Conservation (phyloP, 805 yeast genomes). For the Kluyveromyces wickerhamii region DNA sequence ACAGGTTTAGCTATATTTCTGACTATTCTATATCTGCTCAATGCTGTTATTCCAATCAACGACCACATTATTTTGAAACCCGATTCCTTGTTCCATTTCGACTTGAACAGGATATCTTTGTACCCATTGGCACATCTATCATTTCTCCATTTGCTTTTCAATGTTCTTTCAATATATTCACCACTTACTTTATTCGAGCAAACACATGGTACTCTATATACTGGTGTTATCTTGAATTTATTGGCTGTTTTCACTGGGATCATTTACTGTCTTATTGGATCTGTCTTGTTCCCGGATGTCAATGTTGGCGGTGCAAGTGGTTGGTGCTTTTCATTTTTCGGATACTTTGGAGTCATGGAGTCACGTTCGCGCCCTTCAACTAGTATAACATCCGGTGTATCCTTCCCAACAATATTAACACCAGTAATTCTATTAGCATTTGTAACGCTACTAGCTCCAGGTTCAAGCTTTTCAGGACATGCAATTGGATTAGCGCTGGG, state of each 20-base stretch:
- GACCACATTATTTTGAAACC: slow-evolving; percentile 47
- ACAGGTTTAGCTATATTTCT: slow-evolving; percentile 55
- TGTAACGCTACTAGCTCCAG: slow-evolving; percentile 48
- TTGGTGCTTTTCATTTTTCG: slow-evolving; percentile 60
- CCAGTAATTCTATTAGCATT: slow-evolving; percentile 50
- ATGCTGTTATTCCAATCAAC: slow-evolving; percentile 22
- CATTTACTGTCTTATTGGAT: slow-evolving; percentile 43
- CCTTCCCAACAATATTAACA: slow-evolving; percentile 49
- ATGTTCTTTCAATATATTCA: slow-evolving; percentile 47
- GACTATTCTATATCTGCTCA: slow-evolving; percentile 35
- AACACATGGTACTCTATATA: slow-evolving; percentile 73
- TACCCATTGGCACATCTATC: slow-evolving; percentile 67
- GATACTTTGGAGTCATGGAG: slow-evolving; percentile 49
- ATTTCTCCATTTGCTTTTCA: slow-evolving; percentile 52
- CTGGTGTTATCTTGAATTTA: slow-evolving; percentile 71
- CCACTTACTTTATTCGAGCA: slow-evolving; percentile 61
- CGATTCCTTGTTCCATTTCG: slow-evolving; percentile 40
- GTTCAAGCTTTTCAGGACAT: slow-evolving; percentile 69
- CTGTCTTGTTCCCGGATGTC: slow-evolving; percentile 41
- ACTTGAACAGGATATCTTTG: slow-evolving; percentile 41
- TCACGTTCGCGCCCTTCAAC: slow-evolving; percentile 35
- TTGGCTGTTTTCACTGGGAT: slow-evolving; percentile 64
- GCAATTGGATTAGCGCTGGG: slow-evolving; percentile 61
- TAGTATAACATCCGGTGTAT: slow-evolving; percentile 32
- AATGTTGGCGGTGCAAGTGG: slow-evolving; percentile 65